These are phyloP conservation scores for Albophoma yamanashiensis DNA, from an alignment of 2,329 filamentous ascomycete species.

Conservation along the genomic window DNA sequence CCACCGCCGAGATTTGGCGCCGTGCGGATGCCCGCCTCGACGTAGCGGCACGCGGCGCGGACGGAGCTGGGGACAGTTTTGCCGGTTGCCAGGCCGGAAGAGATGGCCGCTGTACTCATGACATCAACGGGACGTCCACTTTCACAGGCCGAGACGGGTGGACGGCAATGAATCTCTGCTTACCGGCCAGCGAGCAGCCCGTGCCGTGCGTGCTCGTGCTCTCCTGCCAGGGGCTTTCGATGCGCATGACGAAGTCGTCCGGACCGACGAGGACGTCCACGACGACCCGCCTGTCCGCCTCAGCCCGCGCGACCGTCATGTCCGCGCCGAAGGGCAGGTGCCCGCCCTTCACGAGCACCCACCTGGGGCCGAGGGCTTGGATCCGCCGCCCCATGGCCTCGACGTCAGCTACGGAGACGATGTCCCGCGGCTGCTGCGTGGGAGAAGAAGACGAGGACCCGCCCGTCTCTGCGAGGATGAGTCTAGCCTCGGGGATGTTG, in stretches of 20 bases:
- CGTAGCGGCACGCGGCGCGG: slow-evolving; percentile 57
- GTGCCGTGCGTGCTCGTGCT: slow-evolving; percentile 88
- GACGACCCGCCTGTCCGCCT: slow-evolving; percentile 53
- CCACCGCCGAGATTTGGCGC: slow-evolving; percentile 54
- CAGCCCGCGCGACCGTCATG: slow-evolving; percentile 43
- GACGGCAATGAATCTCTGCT: slow-evolving; percentile 19
- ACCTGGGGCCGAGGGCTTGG: slow-evolving; percentile 59
- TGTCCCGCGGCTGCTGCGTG: slow-evolving; percentile 13
- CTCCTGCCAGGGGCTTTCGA: slow-evolving; percentile 60
- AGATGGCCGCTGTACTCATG: slow-evolving; percentile 50
- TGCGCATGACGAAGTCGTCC: slow-evolving; percentile 40
- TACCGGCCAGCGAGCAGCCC: slow-evolving; percentile 84
- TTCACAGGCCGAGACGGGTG: background rate
- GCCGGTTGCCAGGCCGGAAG: slow-evolving; percentile 58
- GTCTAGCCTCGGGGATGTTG: slow-evolving; percentile 64
- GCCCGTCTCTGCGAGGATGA: slow-evolving; percentile 48
- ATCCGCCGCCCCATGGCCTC: slow-evolving; percentile 57
- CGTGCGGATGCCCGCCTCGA: slow-evolving; percentile 59
- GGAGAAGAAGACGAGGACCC: slow-evolving; percentile 12
- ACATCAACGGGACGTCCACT: background rate
- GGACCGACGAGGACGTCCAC: slow-evolving; percentile 66
- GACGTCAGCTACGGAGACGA: slow-evolving; percentile 53
- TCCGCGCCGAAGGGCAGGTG: slow-evolving; percentile 69
- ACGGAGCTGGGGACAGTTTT: slow-evolving; percentile 48
- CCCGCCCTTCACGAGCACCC: slow-evolving; percentile 83